These are phyloP conservation scores for Aspergillus unguis DNA, from an alignment of 2,329 filamentous ascomycete genomes.

Conservation along the genomic window DNA sequence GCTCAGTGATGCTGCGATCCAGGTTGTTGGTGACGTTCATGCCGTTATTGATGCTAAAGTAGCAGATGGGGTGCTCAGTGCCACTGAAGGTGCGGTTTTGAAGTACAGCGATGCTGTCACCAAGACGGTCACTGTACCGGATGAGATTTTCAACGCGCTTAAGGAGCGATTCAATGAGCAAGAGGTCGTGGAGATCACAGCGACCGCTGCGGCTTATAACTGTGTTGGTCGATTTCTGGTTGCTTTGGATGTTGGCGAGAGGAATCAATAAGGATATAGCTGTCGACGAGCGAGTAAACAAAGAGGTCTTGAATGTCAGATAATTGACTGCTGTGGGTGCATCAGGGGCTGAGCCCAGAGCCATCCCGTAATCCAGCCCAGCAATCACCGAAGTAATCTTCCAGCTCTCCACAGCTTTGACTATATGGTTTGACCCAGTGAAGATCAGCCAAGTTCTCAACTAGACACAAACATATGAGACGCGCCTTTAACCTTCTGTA, in stretches of 20 bases:
- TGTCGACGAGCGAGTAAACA: background rate
- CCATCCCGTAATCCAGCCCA: too few relatives aligned
- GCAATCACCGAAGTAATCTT: too few relatives aligned
- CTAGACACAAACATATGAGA: too few relatives aligned
- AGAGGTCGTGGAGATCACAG: constrained; percentile 77
- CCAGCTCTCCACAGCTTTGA: too few relatives aligned
- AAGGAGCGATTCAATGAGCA: constrained; percentile 62
- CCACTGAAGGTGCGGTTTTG: constrained; percentile 65
- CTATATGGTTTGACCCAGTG: too few relatives aligned
- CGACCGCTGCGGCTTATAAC: constrained; percentile 77
- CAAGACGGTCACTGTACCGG: constrained; percentile 63
- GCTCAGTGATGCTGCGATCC: constrained; percentile 49
- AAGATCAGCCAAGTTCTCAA: too few relatives aligned
- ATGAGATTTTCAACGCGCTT: constrained; percentile 64
- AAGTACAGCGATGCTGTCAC: constrained; percentile 84
- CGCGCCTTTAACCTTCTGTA: too few relatives aligned
- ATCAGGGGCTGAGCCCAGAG: too few relatives aligned
- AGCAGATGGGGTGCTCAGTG: constrained; percentile 44
- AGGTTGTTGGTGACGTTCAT: constrained; percentile 31
- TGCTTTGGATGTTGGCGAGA: constrained; percentile 63
- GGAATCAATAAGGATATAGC: constrained; percentile 26
- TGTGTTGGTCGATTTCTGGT: constrained; percentile 82
- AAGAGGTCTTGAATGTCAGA: background rate
- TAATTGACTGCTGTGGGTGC: background rate
- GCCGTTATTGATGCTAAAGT: constrained; percentile 26